phyloP scores from a whole-genome alignment of 225 moss, liverwort and hornwort species.

The Rhytidiadelphus loreus region DNA sequence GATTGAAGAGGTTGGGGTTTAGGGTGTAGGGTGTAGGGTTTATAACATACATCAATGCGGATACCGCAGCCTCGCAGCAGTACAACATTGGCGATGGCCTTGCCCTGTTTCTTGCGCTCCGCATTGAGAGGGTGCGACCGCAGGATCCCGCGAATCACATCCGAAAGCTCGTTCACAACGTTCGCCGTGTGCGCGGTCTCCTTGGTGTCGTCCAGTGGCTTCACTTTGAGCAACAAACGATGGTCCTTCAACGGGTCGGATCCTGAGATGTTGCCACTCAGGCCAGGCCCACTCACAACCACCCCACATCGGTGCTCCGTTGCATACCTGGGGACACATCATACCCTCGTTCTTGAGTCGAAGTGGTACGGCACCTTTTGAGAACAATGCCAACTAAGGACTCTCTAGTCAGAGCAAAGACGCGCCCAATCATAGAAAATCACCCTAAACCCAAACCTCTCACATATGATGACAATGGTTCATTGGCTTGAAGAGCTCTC shows the following conservation, averaged over 20 bases:
- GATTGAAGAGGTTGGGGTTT: neutral
- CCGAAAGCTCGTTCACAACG: constrained; percentile 86
- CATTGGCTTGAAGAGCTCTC: neutral
- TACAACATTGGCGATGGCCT: constrained; percentile 74
- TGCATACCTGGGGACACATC: constrained; percentile 62
- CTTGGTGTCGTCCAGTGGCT: constrained; percentile 60
- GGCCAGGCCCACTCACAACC: constrained; percentile 80
- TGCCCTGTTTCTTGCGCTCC: constrained; percentile 66
- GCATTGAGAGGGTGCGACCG: constrained; percentile 79
- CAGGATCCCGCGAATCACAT: constrained; percentile 66
- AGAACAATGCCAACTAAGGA: neutral
- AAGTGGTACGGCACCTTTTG: neutral
- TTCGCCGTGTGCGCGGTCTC: constrained; percentile 81
- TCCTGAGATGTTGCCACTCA: constrained; percentile 89
- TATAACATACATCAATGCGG: constrained; percentile 55
- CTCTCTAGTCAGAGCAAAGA: neutral
- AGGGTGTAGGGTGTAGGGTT: neutral
- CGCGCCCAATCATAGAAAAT: neutral
- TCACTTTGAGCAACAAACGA: constrained; percentile 54
- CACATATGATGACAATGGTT: neutral
- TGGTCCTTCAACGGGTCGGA: constrained; percentile 91
- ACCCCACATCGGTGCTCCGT: constrained; percentile 99
- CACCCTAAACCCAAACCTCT: neutral
- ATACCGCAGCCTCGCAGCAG: constrained; percentile 93
- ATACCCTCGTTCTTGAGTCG: neutral